These are phyloP conservation scores for Amauroascus verrucosus DNA, from an alignment of 2,329 filamentous ascomycete genomes.

Conservation along the genomic window DNA sequence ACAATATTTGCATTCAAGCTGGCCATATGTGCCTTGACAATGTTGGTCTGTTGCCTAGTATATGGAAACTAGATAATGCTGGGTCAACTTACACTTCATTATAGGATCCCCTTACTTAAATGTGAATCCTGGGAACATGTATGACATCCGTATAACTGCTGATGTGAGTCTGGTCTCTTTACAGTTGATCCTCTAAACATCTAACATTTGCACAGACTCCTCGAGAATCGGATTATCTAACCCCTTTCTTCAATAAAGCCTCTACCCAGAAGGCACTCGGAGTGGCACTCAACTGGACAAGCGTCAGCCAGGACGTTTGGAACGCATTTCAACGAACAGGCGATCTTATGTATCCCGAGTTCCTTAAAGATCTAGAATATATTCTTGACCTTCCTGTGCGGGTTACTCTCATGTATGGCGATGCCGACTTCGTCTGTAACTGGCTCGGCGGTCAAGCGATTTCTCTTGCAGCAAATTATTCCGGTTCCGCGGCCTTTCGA, in stretches of 20 bases:
- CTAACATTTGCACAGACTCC: not conserved
- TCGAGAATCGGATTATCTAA: constrained; percentile 28
- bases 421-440: constrained; percentile 46
- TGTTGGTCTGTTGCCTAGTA: not conserved
- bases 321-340: constrained; percentile 14
- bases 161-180: not conserved
- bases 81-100: not conserved
- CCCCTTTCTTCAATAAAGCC: constrained; percentile 43
- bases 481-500: constrained; percentile 36
- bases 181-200: not conserved
- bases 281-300: constrained; percentile 46
- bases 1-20: constrained; percentile 29
- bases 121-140: not conserved
- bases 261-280: constrained; percentile 45
- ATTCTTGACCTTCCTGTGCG: constrained; percentile 43
- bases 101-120: not conserved
- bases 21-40: not conserved
- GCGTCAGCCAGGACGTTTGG: constrained; percentile 42
- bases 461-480: constrained; percentile 42
- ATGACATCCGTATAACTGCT: constrained; percentile 5
- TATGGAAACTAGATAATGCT: not conserved
- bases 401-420: constrained; percentile 44
- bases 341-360: not conserved
- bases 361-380: constrained; percentile 28
- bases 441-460: constrained; percentile 49